These are phyloP conservation scores for Cercospora canescens DNA, from an alignment of 2,329 filamentous ascomycete species.

Conservation along the genomic window DNA sequence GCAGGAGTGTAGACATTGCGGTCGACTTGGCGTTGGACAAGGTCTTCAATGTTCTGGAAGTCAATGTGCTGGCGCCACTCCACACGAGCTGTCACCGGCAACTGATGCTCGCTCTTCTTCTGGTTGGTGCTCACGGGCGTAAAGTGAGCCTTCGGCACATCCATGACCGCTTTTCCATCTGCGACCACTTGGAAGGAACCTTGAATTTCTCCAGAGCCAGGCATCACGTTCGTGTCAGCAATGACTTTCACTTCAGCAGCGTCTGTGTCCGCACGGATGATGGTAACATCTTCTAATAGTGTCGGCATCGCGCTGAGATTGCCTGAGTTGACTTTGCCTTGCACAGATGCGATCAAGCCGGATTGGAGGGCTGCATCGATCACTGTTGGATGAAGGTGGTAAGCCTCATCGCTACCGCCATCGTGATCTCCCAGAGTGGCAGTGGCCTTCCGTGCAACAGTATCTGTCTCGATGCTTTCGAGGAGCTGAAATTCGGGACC, in stretches of 20 bases:
- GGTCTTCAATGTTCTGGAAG: background rate
- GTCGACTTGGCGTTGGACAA: background rate
- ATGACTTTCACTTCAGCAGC: background rate
- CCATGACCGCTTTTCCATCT: background rate
- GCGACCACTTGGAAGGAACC: background rate
- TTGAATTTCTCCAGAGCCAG: background rate
- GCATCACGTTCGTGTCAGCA: background rate
- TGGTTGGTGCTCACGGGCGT: background rate
- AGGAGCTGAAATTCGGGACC: background rate
- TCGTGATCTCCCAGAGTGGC: background rate
- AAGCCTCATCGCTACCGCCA: background rate
- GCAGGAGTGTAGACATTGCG: background rate
- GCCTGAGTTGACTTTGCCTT: background rate
- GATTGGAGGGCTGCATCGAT: background rate
- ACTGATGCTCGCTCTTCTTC: background rate
- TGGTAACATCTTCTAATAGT: background rate
- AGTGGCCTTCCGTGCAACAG: background rate
- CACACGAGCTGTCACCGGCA: background rate
- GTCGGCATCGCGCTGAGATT: background rate
- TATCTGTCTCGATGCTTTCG: background rate
- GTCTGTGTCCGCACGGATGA: background rate
- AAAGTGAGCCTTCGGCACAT: background rate
- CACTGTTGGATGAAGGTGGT: background rate
- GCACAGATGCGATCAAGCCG: background rate
- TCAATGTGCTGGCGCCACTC: slow-evolving; percentile 2